Base-by-base conservation (phyloP, 2,329 filamentous ascomycete species). In the Plectosphaerella sp. region DNA sequence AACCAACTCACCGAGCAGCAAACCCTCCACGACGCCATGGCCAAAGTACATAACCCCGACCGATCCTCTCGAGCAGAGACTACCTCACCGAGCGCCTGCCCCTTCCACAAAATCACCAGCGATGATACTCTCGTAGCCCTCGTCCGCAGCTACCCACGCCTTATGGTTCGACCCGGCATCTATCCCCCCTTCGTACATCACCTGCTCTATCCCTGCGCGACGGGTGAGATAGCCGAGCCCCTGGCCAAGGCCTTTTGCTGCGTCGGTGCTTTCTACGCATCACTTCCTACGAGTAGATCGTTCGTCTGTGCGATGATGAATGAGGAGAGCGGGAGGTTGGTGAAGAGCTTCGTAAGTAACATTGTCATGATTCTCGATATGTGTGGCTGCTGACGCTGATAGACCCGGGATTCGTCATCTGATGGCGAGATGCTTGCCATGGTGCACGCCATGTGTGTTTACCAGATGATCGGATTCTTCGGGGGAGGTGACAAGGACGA, bases 181-280 rank as follows among this genome's bases (percentile, higher is more conserved):
- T 55, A 55, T 35, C 54, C 54, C 5, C 54, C 54, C 5, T 55
- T 55, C 24, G 54, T 55, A 5, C 54, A 55, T 43, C 54, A 53
- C n/a, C 49, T 51, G 39, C 37, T 55, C 3, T 55, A 55, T 37
- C 51, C 51, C 10, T 55, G 54, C 33, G 49, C 48, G 9, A 39
- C 45, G 11, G 54, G 54, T 9, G 54, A 55, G 4, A 28, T 55
- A 10, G 33, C 49, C n/a, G 54, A 55, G 37, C 51, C 54, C 15
- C 20, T 55, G n/a, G 54, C 37, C 37, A 15, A 18, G 14, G 37
- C 37, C 15, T 39, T 39, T 39, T 39, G 37, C 51, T 46, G 49
- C 16, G 45, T 51, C 10, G 49, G 49, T 12, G 49, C 49, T 9
- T 51, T 51, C 12, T 51, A 51, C n/a, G 28, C 49, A 11, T 45